Conservation (phyloP, 2,329 filamentous ascomycete genomes). For the Talaromyces rugulosus region DNA sequence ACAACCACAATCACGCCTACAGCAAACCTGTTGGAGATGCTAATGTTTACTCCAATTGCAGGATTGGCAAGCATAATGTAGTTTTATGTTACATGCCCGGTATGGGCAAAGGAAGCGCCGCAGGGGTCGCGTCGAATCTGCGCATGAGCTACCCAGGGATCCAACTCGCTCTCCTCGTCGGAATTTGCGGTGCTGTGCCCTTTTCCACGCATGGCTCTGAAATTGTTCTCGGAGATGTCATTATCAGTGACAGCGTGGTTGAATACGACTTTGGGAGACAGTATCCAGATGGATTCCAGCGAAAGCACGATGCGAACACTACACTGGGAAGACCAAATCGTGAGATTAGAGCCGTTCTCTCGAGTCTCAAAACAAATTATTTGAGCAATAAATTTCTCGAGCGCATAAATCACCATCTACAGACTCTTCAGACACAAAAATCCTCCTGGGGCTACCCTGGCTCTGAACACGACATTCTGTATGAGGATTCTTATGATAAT, state of each 20-base stretch:
- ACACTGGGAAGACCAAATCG: not conserved
- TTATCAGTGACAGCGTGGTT: conserved; percentile 1
- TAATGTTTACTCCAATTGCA: conserved; percentile 1
- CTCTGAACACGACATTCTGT: not conserved
- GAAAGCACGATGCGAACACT: not conserved
- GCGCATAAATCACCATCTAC: not conserved
- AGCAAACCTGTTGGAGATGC: not conserved
- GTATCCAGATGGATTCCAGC: not conserved
- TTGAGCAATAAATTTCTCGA: not conserved
- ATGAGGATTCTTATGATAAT: no score
- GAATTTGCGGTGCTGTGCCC: not conserved
- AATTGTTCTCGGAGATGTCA: conserved; percentile 5
- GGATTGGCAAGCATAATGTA: not conserved
- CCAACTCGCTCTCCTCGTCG: conserved; percentile 1
- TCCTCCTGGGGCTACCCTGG: not conserved
- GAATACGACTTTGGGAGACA: conserved; percentile 8
- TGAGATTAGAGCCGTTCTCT: not conserved
- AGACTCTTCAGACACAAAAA: not conserved
- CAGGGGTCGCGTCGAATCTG: not conserved
- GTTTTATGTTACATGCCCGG: not conserved
- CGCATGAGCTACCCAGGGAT: not conserved
- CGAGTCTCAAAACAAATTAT: not conserved
- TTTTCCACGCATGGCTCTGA: not conserved
- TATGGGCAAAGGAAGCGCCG: not conserved
- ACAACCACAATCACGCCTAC: not conserved